Conservation (phyloP, 345 rosid species). For the Camelina hispida region DNA sequence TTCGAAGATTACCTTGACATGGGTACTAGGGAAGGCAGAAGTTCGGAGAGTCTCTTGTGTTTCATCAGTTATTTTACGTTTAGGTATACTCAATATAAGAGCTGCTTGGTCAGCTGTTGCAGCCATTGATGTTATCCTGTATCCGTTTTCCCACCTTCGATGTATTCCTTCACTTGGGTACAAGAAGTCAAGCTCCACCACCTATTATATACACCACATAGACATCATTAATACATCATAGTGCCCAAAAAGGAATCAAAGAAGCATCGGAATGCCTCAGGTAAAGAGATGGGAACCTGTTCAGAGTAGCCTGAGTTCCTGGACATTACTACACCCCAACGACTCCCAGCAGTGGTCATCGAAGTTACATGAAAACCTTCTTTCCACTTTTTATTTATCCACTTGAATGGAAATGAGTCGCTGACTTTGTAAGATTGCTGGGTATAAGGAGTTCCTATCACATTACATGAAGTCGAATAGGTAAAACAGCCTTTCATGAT, state of each 20-base stretch:
- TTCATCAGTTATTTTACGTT: conserved; percentile 83
- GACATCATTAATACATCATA: conserved; percentile 18
- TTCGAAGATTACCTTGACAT: conserved; percentile 69
- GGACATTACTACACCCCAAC: conserved; percentile 98
- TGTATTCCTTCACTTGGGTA: conserved; percentile 97
- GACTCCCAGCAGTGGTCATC: conserved; percentile 92
- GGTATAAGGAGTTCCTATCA: conserved; percentile 86
- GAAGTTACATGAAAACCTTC: conserved; percentile 99
- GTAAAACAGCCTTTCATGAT: conserved; percentile 15
- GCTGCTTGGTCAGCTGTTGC: conserved; percentile 94
- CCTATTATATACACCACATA: conserved; percentile 51
- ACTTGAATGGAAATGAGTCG: conserved; percentile 93
- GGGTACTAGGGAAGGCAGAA: conserved; percentile 95
- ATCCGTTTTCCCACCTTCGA: conserved; percentile 90
- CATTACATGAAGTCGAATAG: conserved; percentile 30
- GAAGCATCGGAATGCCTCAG: neutral
- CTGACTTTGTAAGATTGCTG: conserved; percentile 99
- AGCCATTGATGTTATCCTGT: conserved; percentile 92
- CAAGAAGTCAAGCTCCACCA: conserved; percentile 92
- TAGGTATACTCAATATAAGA: conserved; percentile 84
- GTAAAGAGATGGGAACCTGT: conserved; percentile 61
- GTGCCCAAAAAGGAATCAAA: neutral
- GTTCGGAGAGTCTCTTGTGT: conserved; percentile 97
- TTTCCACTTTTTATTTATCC: conserved; percentile 99
- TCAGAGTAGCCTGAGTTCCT: conserved; percentile 86